Evolutionary conservation across 2,329 filamentous ascomycete species (phyloP).

Genomic region (Phyllosticta capitalensis): DNA sequence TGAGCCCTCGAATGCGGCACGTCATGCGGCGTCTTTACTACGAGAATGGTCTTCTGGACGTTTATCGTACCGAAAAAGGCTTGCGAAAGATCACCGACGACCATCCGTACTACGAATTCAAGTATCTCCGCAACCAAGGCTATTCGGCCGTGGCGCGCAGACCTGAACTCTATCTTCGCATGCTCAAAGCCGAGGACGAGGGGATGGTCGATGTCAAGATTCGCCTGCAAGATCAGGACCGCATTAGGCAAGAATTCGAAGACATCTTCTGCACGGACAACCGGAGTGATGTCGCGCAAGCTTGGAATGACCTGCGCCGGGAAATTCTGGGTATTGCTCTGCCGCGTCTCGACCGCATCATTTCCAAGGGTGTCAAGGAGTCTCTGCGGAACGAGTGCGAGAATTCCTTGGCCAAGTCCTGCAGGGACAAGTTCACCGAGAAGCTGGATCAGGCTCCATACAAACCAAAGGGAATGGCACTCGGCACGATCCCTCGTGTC

Average conservation of each 20-base stretch:
- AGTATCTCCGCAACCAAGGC: conserved; percentile 86
- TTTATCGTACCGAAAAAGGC: conserved; percentile 86
- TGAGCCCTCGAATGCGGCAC: conserved; percentile 82
- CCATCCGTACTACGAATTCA: conserved; percentile 95
- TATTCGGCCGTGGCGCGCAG: conserved; percentile 70
- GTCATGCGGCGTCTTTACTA: conserved; percentile 79
- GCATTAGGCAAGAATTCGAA: conserved; percentile 68
- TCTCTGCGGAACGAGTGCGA: conserved; percentile 89
- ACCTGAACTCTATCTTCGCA: conserved; percentile 87
- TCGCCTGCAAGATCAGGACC: conserved; percentile 62
- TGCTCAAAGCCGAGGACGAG: conserved; percentile 95
- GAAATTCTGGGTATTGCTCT: conserved; percentile 78
- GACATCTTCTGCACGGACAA: conserved; percentile 88
- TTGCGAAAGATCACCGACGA: conserved; percentile 87
- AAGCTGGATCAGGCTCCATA: conserved; percentile 92
- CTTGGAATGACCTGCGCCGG: conserved; percentile 82
- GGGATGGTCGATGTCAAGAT: conserved; percentile 81
- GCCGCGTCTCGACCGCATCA: conserved; percentile 69
- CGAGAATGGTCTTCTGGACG: conserved; percentile 73
- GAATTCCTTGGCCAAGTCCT: conserved; percentile 77
- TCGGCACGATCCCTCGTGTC: conserved; percentile 81
- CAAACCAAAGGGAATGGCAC: conserved; percentile 84
- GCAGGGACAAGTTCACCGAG: conserved; percentile 79
- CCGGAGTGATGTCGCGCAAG: conserved; percentile 86
- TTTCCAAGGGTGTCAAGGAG: conserved; percentile 89